Percentiles rank a stretch among this genome's conserved stretches.
Evolutionary conservation across 345 rosid species (phyloP).

Genomic region (Dipteronia dyeriana): DNA sequence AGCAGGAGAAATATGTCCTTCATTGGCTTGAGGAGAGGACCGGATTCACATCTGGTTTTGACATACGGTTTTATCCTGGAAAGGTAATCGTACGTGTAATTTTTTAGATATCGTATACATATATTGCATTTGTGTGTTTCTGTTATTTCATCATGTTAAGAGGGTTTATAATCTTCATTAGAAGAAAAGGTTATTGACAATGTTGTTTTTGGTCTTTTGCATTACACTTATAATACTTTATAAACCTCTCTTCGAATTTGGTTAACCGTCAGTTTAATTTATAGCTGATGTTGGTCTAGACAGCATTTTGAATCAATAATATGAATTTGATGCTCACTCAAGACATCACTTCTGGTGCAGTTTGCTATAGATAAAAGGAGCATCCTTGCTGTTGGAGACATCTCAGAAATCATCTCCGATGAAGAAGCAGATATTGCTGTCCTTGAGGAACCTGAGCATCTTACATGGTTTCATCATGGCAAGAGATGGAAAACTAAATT

Average conservation of each 20-base stretch:
- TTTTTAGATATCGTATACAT: neutral
- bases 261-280: neutral
- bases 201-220: too few relatives aligned
- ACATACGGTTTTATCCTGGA: slow-evolving; percentile 74
- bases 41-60: slow-evolving; percentile 48
- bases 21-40: slow-evolving; percentile 81
- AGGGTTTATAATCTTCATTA: neutral
- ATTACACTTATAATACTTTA: too few relatives aligned
- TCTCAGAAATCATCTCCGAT: slow-evolving; percentile 66
- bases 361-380: slow-evolving; percentile 85
- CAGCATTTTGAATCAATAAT: slow-evolving; percentile 1
- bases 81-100: slow-evolving; percentile 51
- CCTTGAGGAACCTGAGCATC: slow-evolving; percentile 99
- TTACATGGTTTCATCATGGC: slow-evolving; percentile 99
- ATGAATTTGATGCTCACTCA: slow-evolving; percentile 6
- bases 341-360: slow-evolving; percentile 41
- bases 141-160: neutral
- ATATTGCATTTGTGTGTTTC: neutral
- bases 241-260: neutral
- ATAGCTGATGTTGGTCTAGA: neutral
- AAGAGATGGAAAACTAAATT: slow-evolving; percentile 89
- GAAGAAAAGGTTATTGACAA: neutral
- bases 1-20: slow-evolving; percentile 72
- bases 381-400: slow-evolving; percentile 90
- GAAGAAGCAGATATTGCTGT: slow-evolving; percentile 88